These are phyloP conservation scores for Chenopodium suecicum DNA, from an alignment of 148 eudicot genomes.

Conservation along the genomic window DNA sequence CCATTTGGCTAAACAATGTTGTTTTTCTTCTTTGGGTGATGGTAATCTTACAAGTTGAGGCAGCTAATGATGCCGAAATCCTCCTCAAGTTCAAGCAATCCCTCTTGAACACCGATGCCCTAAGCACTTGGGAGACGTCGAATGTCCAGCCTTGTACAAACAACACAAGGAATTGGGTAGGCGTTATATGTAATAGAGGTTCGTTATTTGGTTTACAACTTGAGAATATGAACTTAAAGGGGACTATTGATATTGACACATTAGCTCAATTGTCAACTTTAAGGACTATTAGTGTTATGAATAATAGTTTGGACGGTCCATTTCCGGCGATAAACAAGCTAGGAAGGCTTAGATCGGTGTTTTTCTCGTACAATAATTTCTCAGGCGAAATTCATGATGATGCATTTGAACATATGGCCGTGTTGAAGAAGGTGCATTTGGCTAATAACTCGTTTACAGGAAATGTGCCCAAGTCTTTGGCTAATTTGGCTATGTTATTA, in stretches of 20 bases:
- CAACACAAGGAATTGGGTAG: constrained; percentile 44
- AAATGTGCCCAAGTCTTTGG: constrained; percentile 45
- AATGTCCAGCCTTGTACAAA: constrained; percentile 36
- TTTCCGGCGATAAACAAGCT: constrained; percentile 42
- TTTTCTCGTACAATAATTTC: constrained; percentile 53
- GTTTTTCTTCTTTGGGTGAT: constrained; percentile 1
- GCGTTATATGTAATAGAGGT: constrained; percentile 36
- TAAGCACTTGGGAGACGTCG: constrained; percentile 43
- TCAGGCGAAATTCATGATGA: constrained; percentile 41
- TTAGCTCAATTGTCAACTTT: constrained; percentile 30
- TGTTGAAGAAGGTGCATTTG: constrained; percentile 54
- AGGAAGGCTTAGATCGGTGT: constrained; percentile 39
- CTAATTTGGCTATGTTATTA: constrained; percentile 39
- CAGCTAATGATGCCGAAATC: constrained; percentile 23
- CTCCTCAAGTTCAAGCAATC: constrained; percentile 59
- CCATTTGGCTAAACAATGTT: background rate
- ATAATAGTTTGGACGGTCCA: constrained; percentile 52
- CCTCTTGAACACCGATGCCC: constrained; percentile 29
- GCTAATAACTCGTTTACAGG: constrained; percentile 49
- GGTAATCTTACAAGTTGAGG: constrained; percentile 3
- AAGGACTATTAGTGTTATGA: constrained; percentile 55
- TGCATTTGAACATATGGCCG: constrained; percentile 47
- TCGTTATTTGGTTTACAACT: constrained; percentile 42
- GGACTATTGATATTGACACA: constrained; percentile 50
- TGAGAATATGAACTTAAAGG: constrained; percentile 58